A percentile compares a stretch with the other conserved stretches of the same genome.
Conservation (phyloP, 225 moss, liverwort and hornwort species). For the Pseudoscleropodium purum region DNA sequence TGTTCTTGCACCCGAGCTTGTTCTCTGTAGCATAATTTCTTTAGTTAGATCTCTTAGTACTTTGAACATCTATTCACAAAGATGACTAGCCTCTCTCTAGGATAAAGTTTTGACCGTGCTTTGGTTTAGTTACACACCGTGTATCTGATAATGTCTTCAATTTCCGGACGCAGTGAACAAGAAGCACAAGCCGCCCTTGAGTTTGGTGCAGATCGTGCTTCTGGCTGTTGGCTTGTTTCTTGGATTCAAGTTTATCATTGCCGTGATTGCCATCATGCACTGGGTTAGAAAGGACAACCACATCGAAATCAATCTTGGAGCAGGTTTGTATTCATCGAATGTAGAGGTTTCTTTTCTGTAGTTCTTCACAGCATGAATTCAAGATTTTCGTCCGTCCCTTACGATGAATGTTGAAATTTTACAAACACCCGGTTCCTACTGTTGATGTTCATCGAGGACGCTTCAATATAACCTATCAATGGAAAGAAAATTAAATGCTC, state of each 20-base stretch:
- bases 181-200: background rate
- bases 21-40: background rate
- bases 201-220: conserved; percentile 31
- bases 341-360: background rate
- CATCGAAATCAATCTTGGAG: conserved; percentile 28
- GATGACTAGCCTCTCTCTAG: background rate
- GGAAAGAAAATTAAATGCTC: background rate
- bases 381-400: background rate
- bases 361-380: background rate
- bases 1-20: background rate
- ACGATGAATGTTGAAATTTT: background rate
- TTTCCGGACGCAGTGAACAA: background rate
- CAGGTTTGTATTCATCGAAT: background rate
- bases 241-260: conserved; percentile 20
- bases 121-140: background rate
- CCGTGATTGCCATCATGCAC: conserved; percentile 15
- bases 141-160: background rate
- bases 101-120: background rate
- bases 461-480: background rate
- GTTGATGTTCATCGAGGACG: background rate
- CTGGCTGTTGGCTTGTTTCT: conserved; percentile 36
- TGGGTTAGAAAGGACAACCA: conserved; percentile 24
- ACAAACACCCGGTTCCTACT: background rate
- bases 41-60: background rate
- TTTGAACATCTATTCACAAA: background rate